Conservation (phyloP, 2,329 filamentous ascomycete genomes). For the Fusarium abutilonis region DNA sequence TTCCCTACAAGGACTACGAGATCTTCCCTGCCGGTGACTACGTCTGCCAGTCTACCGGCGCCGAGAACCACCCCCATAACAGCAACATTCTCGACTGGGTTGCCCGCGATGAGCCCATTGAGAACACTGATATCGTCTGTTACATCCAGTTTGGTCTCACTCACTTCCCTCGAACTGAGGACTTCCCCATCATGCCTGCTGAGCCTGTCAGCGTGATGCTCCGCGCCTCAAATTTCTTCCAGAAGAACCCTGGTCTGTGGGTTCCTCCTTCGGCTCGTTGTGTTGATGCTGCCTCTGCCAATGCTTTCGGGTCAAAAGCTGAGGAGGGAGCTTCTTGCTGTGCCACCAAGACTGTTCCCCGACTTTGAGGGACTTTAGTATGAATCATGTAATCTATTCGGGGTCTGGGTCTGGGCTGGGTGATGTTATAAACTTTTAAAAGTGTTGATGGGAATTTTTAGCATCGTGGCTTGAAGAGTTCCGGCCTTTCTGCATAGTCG, state of each 20-base stretch:
- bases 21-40: slow-evolving; percentile 87
- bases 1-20: slow-evolving; percentile 77
- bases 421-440: slow-evolving; percentile 8
- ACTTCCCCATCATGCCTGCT: slow-evolving; percentile 91
- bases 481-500: slow-evolving; percentile 13
- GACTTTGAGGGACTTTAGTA: slow-evolving; percentile 8
- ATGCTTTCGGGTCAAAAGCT: slow-evolving; percentile 39
- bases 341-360: slow-evolving; percentile 27
- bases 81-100: slow-evolving; percentile 80
- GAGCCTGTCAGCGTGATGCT: slow-evolving; percentile 85
- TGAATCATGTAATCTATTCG: background rate
- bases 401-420: too few species aligned
- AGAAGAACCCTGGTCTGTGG: slow-evolving; percentile 80
- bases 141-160: slow-evolving; percentile 95
- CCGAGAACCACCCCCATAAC: slow-evolving; percentile 66
- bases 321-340: slow-evolving; percentile 36
- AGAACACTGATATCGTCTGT: slow-evolving; percentile 86
- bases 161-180: slow-evolving; percentile 89
- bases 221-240: slow-evolving; percentile 84
- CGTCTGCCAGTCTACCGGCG: slow-evolving; percentile 86
- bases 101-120: slow-evolving; percentile 74
- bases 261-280: slow-evolving; percentile 68
- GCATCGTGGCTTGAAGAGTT: slow-evolving; percentile 10
- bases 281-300: slow-evolving; percentile 36
- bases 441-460: background rate